Percentiles rank a stretch among this genome's conserved stretches.
Conservation (phyloP, 164 flowering plant species). For the Chimonanthus salicifolius region DNA sequence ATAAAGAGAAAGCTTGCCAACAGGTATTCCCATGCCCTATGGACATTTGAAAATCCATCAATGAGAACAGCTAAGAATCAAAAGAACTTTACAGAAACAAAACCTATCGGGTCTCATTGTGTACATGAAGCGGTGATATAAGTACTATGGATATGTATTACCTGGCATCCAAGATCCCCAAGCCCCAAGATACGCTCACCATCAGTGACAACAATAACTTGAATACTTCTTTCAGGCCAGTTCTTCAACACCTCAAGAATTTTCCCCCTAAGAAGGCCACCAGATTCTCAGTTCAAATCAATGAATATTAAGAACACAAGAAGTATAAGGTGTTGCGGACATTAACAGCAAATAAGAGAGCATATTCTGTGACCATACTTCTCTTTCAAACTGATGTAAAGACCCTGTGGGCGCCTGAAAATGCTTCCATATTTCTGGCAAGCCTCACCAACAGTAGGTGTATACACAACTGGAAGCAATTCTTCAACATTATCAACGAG, state of each 20-base stretch:
- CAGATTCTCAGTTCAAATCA: neutral
- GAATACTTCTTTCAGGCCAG: conserved; percentile 88
- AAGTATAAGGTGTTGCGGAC: neutral
- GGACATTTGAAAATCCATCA: conserved; percentile 12
- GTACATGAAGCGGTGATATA: neutral
- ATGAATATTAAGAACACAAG: neutral
- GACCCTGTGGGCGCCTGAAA: conserved; percentile 81
- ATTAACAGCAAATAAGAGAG: neutral
- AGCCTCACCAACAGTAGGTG: conserved; percentile 87
- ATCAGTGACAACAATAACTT: conserved; percentile 89
- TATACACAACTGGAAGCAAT: conserved; percentile 71
- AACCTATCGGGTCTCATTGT: neutral
- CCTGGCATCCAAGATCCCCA: conserved; percentile 90
- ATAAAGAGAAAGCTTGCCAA: conserved; percentile 77
- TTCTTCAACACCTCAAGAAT: conserved; percentile 77
- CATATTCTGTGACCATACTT: neutral
- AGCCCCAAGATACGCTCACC: conserved; percentile 83
- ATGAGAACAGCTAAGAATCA: neutral
- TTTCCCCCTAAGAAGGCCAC: conserved; percentile 53
- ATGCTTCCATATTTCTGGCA: conserved; percentile 89
- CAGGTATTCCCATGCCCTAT: conserved; percentile 98
- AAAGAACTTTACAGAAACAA: neutral
- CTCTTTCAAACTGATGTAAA: conserved; percentile 46
- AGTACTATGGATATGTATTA: conserved; percentile 11
- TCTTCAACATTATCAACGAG: conserved; percentile 82